Conservation (phyloP, 257 asterid species). For the Lycium barbarum region DNA sequence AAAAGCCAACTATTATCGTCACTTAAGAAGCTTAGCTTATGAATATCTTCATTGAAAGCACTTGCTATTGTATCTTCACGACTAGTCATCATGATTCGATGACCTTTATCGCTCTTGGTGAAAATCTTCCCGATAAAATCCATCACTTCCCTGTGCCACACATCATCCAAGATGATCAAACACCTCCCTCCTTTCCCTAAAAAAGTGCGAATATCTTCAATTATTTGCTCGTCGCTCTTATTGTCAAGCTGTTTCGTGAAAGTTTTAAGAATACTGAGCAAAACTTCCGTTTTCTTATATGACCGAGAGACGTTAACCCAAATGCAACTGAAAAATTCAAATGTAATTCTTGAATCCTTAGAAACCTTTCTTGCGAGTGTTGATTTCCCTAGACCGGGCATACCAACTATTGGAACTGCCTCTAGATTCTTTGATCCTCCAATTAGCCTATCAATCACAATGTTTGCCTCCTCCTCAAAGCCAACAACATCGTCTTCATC, state of each 20-base stretch:
- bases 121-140: not conserved
- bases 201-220: not conserved
- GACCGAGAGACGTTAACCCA: not conserved
- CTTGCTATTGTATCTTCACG: not conserved
- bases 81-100: not conserved
- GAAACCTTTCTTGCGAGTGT: conserved; percentile 12
- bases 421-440: not conserved
- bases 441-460: not conserved
- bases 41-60: not conserved
- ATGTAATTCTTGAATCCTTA: not conserved
- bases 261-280: not conserved
- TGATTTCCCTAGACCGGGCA: conserved; percentile 19
- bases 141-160: not conserved
- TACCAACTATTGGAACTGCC: not conserved
- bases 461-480: not conserved
- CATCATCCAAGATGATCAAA: conserved; percentile 14
- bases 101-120: not conserved
- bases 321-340: not conserved
- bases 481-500: not conserved
- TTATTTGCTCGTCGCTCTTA: not conserved
- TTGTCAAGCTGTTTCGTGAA: not conserved
- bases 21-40: not conserved
- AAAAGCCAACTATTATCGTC: not conserved
- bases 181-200: not conserved
- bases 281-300: not conserved